A percentile compares a stretch with the other conserved stretches of the same genome.
phyloP scores from a whole-genome alignment of 2,329 filamentous ascomycete species.

The Colletotrichum camelliae region DNA sequence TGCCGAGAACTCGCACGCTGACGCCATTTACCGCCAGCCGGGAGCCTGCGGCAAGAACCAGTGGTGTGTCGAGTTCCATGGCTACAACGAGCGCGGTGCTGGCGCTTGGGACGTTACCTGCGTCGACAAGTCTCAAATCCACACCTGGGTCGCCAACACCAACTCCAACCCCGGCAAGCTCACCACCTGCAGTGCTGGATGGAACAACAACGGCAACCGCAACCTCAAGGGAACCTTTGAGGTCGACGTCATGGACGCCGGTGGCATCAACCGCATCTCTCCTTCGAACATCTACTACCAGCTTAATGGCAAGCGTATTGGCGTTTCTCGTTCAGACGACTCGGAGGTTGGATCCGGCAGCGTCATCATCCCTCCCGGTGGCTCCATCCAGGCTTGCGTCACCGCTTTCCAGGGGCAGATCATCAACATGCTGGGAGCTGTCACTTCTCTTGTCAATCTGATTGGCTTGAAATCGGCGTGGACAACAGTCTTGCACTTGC shows the following conservation, averaged over 20 bases:
- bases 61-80: slow-evolving; percentile 4
- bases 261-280: not conserved
- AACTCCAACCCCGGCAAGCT: not conserved
- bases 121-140: not conserved
- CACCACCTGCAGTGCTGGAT: not conserved
- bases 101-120: not conserved
- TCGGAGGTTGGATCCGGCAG: not conserved
- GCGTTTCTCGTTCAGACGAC: not conserved
- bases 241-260: not conserved
- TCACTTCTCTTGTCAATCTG: not conserved
- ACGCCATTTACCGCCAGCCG: not conserved
- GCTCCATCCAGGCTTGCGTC: not conserved
- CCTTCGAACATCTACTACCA: not conserved
- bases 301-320: not conserved
- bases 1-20: not conserved
- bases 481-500: not conserved
- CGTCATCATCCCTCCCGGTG: not conserved
- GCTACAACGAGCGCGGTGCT: not conserved
- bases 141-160: not conserved
- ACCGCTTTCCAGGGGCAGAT: not conserved
- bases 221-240: not conserved
- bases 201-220: not conserved
- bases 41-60: not conserved
- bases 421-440: not conserved
- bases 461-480: not conserved